Base-by-base conservation (phyloP, 73 alveolate species). In the Halteria grandinella region DNA sequence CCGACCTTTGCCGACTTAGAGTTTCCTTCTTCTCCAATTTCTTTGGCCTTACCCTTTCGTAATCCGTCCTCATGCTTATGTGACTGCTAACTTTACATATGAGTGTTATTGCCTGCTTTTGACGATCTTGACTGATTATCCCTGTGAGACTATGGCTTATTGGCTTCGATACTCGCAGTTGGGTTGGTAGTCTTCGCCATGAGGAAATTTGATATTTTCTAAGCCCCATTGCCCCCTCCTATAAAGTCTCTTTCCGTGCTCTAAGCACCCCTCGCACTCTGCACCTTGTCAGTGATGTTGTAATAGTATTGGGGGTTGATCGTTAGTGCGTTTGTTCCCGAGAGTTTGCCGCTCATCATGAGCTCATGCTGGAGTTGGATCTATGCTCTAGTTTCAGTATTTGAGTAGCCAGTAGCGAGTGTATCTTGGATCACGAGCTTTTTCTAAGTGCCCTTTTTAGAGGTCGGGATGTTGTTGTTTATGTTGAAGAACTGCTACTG, bases 241-340 rank as follows among this genome's bases (percentile, higher is more conserved):
- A n/a, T n/a, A n/a, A n/a, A n/a, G n/a, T n/a, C n/a, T n/a, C n/a
- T n/a, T n/a, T n/a, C n/a, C n/a, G n/a, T n/a, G n/a, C n/a, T n/a
- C n/a, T n/a, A n/a, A n/a, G n/a, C n/a, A n/a, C n/a, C 80, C 45
- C 80, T 66, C 8, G 80, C 80, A 66, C 80, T 66, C 51, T 66
- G 31, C 4, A 66, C 45, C 25, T 47, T 41, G 7, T 66, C 80
- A 20, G 63, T 34, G 69, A 66, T 66, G 50, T 39, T 11, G 18
- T 39, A 11, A 39, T 39, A 14, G 50, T 15, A 6, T 60, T 60
- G 24, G 21, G 77, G 77, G 24, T 60, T 60, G 18, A 60, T 34
- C 77, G 43, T 60, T 10, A 20, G 29, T 7, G 37, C 24, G 21
- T 60, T 60, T 3, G 37, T 40, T 60, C 17, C 15, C 10, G 41